phyloP scores from a whole-genome alignment of 2,329 filamentous ascomycete genomes.

The Graphilbum fragrans region DNA sequence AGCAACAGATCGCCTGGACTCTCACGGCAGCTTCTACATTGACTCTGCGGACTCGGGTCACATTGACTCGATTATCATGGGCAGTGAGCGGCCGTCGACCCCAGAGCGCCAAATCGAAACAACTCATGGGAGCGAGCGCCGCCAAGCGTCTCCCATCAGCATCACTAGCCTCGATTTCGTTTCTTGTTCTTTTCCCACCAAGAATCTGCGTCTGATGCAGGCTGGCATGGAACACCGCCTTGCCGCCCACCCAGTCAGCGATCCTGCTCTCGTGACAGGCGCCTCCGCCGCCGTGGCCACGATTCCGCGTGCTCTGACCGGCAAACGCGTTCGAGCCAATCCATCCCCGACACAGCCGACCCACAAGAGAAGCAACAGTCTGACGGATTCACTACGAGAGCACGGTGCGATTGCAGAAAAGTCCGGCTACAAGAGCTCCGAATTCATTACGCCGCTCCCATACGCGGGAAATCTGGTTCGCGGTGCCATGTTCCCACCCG shows the following conservation, averaged over 20 bases:
- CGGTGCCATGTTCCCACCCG: constrained; percentile 72
- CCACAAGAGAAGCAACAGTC: constrained; percentile 79
- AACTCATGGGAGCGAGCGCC: constrained; percentile 17
- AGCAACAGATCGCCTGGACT: too few species aligned
- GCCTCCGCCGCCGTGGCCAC: constrained; percentile 39
- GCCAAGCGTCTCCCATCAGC: constrained; percentile 40
- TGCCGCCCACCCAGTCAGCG: constrained; percentile 40
- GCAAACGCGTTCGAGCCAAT: constrained; percentile 43
- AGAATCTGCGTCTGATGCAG: constrained; percentile 28
- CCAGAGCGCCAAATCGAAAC: constrained; percentile 23
- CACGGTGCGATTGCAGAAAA: constrained; percentile 37
- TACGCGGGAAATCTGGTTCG: constrained; percentile 78
- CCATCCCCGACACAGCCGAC: constrained; percentile 15
- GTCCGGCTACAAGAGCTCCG: constrained; percentile 38
- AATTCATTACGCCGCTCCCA: constrained; percentile 49
- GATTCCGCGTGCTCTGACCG: constrained; percentile 44
- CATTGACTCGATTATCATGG: constrained; percentile 33
- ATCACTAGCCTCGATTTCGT: constrained; percentile 47
- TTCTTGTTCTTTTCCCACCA: constrained; percentile 51
- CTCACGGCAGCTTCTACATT: constrained; percentile 13
- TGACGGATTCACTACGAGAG: constrained; percentile 73
- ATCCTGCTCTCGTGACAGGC: constrained; percentile 35
- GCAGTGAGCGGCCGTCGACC: constrained; percentile 31
- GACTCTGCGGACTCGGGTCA: constrained; percentile 34
- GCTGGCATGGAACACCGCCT: constrained; percentile 28